phyloP scores from a whole-genome alignment of 2,329 filamentous ascomycete genomes.

The Bipolaris zeicola region DNA sequence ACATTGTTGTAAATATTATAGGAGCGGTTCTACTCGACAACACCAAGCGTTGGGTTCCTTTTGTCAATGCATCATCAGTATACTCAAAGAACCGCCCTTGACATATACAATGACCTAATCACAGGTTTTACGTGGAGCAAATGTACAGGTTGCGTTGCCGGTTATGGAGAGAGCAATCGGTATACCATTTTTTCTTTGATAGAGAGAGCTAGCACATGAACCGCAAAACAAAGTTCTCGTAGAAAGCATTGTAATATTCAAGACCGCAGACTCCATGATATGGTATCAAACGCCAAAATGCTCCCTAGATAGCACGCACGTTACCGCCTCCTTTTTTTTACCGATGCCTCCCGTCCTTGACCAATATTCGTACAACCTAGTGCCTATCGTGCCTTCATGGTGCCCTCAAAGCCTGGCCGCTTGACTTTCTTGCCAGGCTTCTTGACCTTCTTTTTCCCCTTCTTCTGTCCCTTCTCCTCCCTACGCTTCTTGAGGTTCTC shows the following conservation, averaged over 20 bases:
- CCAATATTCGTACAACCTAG: not conserved
- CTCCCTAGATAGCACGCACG: constrained; percentile 24
- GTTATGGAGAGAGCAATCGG: not conserved
- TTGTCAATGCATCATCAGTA: constrained; percentile 24
- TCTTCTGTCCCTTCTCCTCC: constrained; percentile 80
- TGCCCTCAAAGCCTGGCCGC: constrained; percentile 66
- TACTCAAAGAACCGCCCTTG: not conserved
- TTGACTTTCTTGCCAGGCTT: constrained; percentile 61
- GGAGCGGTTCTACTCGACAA: constrained; percentile 23
- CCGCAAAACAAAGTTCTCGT: not conserved
- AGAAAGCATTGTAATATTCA: constrained; percentile 31
- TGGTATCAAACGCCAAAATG: constrained; percentile 42
- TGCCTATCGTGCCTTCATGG: constrained; percentile 61
- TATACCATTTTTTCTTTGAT: not conserved
- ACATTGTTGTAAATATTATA: constrained; percentile 42
- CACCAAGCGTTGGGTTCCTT: constrained; percentile 28
- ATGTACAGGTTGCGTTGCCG: not conserved
- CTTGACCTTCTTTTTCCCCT: constrained; percentile 60
- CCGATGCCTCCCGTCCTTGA: not conserved
- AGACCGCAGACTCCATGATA: constrained; percentile 29
- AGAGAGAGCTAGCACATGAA: not conserved
- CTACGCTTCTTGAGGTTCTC: constrained; percentile 70
- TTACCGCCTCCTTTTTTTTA: constrained; percentile 3
- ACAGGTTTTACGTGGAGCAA: not conserved
- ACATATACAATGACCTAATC: not conserved